These are phyloP conservation scores for Prunus mume DNA, from an alignment of 306 rosid species.

Conservation along the genomic window DNA sequence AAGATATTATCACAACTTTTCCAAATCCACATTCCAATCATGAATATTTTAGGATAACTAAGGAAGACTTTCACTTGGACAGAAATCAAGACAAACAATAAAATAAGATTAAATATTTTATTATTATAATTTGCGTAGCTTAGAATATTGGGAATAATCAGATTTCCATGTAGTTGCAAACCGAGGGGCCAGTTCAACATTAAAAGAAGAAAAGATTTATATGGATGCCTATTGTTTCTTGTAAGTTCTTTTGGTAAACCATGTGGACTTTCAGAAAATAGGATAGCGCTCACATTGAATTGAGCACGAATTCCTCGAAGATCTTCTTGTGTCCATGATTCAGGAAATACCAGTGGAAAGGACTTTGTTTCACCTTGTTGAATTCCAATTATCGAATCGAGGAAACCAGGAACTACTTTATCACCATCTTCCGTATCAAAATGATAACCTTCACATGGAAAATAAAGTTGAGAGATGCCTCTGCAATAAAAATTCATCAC, in stretches of 20 bases:
- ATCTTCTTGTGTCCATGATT: conserved; percentile 83
- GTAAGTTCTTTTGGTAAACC: neutral
- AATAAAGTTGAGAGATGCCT: conserved; percentile 27
- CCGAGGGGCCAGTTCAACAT: neutral
- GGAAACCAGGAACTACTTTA: conserved; percentile 72
- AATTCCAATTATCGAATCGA: conserved; percentile 74
- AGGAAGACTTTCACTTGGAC: neutral
- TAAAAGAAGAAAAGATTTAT: neutral
- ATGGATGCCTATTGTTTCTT: neutral
- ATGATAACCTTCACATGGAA: conserved; percentile 58
- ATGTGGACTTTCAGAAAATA: neutral
- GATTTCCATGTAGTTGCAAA: neutral
- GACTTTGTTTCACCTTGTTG: conserved; percentile 71
- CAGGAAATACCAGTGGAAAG: conserved; percentile 85
- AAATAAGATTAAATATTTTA: neutral
- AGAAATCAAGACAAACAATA: neutral
- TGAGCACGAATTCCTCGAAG: conserved; percentile 85
- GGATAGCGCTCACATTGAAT: conserved; percentile 64
- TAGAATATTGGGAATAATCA: neutral
- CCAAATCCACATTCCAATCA: neutral
- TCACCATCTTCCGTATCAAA: conserved; percentile 87
- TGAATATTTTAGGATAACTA: neutral
- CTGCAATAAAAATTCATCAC: neutral
- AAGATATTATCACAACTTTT: neutral
- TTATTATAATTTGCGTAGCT: neutral